These are phyloP conservation scores for Tetrahymena elliotti DNA, from an alignment of 73 alveolate species.

Conservation along the genomic window DNA sequence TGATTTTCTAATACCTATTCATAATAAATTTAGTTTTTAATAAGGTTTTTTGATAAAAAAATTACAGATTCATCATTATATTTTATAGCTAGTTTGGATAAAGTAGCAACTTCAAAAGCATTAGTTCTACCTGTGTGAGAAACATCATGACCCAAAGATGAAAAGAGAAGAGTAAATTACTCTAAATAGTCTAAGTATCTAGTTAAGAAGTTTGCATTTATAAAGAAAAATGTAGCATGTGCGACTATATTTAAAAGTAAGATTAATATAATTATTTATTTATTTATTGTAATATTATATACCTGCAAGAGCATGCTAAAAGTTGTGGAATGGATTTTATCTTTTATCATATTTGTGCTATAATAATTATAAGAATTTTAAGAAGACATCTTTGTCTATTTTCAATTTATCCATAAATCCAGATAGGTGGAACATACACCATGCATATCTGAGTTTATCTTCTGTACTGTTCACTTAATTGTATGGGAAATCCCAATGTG, in stretches of 20 bases:
- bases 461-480: neutral
- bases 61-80: constrained; percentile 41
- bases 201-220: constrained; percentile 7
- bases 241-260: neutral
- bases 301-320: constrained; percentile 42
- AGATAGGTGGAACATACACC: constrained; percentile 27
- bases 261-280: neutral
- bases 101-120: constrained; percentile 43
- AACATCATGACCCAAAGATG: constrained; percentile 41
- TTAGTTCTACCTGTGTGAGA: constrained; percentile 48
- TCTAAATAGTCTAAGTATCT: constrained; percentile 17
- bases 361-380: constrained; percentile 7
- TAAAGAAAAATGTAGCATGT: constrained; percentile 36
- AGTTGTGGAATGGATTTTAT: constrained; percentile 47
- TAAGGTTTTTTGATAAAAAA: neutral
- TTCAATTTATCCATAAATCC: constrained; percentile 11
- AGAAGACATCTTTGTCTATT: constrained; percentile 23
- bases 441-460: constrained; percentile 5
- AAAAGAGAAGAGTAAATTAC: constrained; percentile 24
- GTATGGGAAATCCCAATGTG: constrained; percentile 16
- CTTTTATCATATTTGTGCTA: constrained; percentile 32
- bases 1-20: constrained; percentile 29
- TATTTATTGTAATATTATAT: neutral
- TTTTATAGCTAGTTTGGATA: constrained; percentile 38
- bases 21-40: neutral